Evolutionary conservation across 2,329 filamentous ascomycete genomes (phyloP).

Genomic region (Beauveria australis): DNA sequence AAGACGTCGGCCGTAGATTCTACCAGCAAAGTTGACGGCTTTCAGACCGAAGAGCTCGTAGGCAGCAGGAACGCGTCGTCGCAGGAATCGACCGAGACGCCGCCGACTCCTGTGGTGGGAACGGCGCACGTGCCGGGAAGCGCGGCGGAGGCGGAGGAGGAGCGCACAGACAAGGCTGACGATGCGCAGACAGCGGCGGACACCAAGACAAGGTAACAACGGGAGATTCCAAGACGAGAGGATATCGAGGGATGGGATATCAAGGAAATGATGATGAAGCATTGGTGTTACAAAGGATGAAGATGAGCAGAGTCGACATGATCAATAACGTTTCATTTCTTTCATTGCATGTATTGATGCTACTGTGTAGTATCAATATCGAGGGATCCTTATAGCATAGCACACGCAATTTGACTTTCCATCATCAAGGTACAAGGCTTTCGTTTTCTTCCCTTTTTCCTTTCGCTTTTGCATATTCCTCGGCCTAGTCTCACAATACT

Average conservation of each 20-base stretch:
- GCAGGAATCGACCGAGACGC: background rate
- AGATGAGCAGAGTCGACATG: background rate
- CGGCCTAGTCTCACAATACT: too few species aligned
- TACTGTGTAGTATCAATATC: background rate
- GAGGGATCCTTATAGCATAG: background rate
- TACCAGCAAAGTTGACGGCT: background rate
- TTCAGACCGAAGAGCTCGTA: slow-evolving; percentile 7
- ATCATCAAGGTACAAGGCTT: too few species aligned
- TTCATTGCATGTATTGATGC: background rate
- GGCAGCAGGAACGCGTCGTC: background rate
- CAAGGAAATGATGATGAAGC: background rate
- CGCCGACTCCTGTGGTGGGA: background rate
- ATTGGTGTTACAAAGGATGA: background rate
- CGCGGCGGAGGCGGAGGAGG: background rate
- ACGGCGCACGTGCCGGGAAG: background rate
- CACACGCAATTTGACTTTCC: too few species aligned
- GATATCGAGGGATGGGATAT: background rate
- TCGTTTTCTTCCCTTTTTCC: too few species aligned
- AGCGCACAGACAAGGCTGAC: background rate
- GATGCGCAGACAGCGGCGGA: too few species aligned
- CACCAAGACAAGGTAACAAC: too few species aligned
- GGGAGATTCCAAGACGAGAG: background rate
- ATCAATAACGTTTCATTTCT: background rate
- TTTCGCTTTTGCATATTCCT: too few species aligned
- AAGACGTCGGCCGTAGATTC: slow-evolving; percentile 10